Evolutionary conservation across 768 basidiomycete genomes (phyloP), one percentile per base, ranked within the genome.

Genomic region (Hemileccinum impolitum): DNA sequence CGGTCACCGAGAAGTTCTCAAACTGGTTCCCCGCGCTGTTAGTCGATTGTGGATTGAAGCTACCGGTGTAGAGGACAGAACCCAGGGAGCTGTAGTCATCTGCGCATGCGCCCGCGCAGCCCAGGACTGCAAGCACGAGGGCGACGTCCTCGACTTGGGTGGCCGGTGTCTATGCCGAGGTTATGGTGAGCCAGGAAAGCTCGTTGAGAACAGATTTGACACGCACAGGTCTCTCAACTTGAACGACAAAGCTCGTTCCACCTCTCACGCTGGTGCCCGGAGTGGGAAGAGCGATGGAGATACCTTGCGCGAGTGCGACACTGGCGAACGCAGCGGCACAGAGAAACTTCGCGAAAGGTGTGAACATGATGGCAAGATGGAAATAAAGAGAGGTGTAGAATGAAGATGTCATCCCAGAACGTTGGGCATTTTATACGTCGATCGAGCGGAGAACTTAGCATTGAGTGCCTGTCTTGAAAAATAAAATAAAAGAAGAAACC

Each of bases 211-310:
- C 17, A 15, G 15, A 18, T 17, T 19, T 26, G n/a, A 19, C 3
- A 61, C 76, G 13, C 47, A 79, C 77, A 3, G 69, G 67, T 46
- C 66, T 65, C 40, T 72, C 70, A 9, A 80, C 52, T 47, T 73
- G 62, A 1, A 80, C 64, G 9, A 53, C 61, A 26, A 79, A 21
- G 14, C 50, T 49, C 2, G 58, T 47, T 17, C 75, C 75, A 19
- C 68, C 61, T 1, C 30, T 12, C 8, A 81, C 59, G 13, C 55
- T 45, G 3, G 67, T 50, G 6, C 67, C 70, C 3, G 63, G 43
- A 1, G 47, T 17, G 2, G 80, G 80, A 4, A 42, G 45, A 5
- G 68, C 61, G 42, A 81, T 73, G 23, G 35, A 26, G 7, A 71
- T 54, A 21, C 53, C 50, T 48, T 82, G 79, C 3, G 73, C 77